Evolutionary conservation across 345 rosid genomes (phyloP).

Genomic region (Brassica nigra): DNA sequence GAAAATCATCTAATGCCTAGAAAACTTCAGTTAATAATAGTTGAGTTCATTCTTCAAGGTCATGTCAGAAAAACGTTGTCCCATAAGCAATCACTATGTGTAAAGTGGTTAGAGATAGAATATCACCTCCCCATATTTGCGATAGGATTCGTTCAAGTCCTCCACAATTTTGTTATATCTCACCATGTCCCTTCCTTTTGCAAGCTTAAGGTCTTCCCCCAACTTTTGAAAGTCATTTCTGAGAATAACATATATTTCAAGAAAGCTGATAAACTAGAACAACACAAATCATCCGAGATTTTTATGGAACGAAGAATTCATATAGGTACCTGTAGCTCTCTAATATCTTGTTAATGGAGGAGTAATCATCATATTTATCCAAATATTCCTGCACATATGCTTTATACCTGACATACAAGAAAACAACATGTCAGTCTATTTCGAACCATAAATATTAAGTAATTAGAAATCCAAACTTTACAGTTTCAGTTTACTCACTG

Average conservation of each 20-base stretch:
- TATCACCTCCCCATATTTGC: slow-evolving; percentile 63
- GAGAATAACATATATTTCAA: not conserved
- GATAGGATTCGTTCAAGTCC: slow-evolving; percentile 68
- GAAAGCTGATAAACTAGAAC: not conserved
- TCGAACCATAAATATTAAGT: slow-evolving; percentile 2
- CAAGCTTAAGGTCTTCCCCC: slow-evolving; percentile 72
- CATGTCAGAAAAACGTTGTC: not conserved
- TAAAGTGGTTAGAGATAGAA: slow-evolving; percentile 15
- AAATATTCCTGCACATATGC: slow-evolving; percentile 76
- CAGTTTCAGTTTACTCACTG: slow-evolving; percentile 63
- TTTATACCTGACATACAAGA: slow-evolving; percentile 57
- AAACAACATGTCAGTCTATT: slow-evolving; percentile 5
- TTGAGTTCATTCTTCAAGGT: not conserved
- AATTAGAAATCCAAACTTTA: slow-evolving; percentile 6
- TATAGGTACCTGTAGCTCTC: slow-evolving; percentile 71
- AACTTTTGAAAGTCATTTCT: slow-evolving; percentile 74
- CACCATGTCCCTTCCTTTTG: slow-evolving; percentile 71
- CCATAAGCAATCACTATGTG: slow-evolving; percentile 9
- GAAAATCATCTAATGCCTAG: slow-evolving; percentile 8
- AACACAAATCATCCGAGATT: slow-evolving; percentile 17
- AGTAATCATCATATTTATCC: slow-evolving; percentile 78
- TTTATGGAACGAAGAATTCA: slow-evolving; percentile 7
- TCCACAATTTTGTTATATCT: slow-evolving; percentile 58
- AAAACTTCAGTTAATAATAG: not conserved
- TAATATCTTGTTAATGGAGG: slow-evolving; percentile 68